These are phyloP conservation scores for Asparagopsis taxiformis DNA, from an alignment of 31 red algal genomes.

Conservation along the genomic window DNA sequence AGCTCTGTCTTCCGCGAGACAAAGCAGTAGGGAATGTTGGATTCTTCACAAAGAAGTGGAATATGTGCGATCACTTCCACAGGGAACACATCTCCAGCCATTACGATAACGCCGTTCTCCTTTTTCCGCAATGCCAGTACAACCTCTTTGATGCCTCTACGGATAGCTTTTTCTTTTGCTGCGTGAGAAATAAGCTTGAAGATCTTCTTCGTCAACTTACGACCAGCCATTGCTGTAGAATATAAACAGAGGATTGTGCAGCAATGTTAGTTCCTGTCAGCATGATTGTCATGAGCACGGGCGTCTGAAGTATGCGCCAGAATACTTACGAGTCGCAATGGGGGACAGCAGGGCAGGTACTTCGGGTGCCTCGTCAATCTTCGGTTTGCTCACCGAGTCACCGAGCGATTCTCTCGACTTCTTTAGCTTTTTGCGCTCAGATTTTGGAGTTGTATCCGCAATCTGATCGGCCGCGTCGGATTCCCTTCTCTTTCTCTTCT, in stretches of 20 bases:
- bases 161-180: conserved; percentile 70
- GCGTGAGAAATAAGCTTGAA: conserved; percentile 80
- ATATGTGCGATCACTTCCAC: conserved; percentile 94
- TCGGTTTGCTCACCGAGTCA: not conserved
- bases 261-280: too few relatives aligned
- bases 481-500: not conserved
- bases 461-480: too few relatives aligned
- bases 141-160: conserved; percentile 97
- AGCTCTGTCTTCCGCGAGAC: conserved; percentile 76
- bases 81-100: conserved; percentile 97
- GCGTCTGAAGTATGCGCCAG: too few relatives aligned
- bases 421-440: not conserved
- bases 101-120: conserved; percentile 77
- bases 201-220: conserved; percentile 79
- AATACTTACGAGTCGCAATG: conserved; percentile 66
- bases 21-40: conserved; percentile 90
- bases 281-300: too few relatives aligned
- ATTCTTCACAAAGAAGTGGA: conserved; percentile 92
- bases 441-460: not conserved
- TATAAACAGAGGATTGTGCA: conserved; percentile 5
- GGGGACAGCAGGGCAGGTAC: conserved; percentile 40
- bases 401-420: not conserved
- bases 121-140: conserved; percentile 75
- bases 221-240: conserved; percentile 75
- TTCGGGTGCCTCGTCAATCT: conserved; percentile 4